Conservation (phyloP, 345 rosid species). For the Boechera stricta region DNA sequence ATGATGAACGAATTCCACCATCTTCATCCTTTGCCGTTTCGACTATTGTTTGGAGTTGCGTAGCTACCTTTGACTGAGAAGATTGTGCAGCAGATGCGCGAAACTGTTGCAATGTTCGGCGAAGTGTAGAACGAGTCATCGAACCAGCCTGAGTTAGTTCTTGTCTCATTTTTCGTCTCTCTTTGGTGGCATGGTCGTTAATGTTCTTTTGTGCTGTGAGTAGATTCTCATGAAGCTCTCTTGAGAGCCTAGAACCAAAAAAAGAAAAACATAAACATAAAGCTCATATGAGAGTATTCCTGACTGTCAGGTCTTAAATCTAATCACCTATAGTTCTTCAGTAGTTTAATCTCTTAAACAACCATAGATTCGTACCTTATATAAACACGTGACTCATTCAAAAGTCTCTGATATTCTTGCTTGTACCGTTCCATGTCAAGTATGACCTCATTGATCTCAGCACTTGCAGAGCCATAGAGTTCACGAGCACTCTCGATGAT, state of each 20-base stretch:
- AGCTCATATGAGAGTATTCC: neutral
- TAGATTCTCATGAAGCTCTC: conserved; percentile 60
- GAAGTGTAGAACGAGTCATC: conserved; percentile 62
- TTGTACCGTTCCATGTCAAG: conserved; percentile 82
- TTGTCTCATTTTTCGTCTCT: conserved; percentile 55
- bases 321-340: neutral
- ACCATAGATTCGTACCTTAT: conserved; percentile 52
- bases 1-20: conserved; percentile 42
- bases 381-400: conserved; percentile 56
- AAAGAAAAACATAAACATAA: neutral
- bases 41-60: conserved; percentile 41
- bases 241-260: conserved; percentile 61
- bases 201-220: conserved; percentile 58
- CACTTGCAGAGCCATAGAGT: conserved; percentile 77
- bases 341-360: conserved; percentile 7
- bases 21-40: conserved; percentile 36
- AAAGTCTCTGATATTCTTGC: conserved; percentile 62
- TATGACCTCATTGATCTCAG: conserved; percentile 89
- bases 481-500: conserved; percentile 64
- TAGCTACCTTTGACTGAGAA: conserved; percentile 44
- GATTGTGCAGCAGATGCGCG: conserved; percentile 53
- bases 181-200: conserved; percentile 54
- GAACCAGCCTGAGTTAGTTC: conserved; percentile 67
- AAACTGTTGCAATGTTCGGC: conserved; percentile 67
- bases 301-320: neutral